These are phyloP conservation scores for Magnolia kwangsiensis DNA, from an alignment of 164 flowering plant genomes.

Conservation along the genomic window DNA sequence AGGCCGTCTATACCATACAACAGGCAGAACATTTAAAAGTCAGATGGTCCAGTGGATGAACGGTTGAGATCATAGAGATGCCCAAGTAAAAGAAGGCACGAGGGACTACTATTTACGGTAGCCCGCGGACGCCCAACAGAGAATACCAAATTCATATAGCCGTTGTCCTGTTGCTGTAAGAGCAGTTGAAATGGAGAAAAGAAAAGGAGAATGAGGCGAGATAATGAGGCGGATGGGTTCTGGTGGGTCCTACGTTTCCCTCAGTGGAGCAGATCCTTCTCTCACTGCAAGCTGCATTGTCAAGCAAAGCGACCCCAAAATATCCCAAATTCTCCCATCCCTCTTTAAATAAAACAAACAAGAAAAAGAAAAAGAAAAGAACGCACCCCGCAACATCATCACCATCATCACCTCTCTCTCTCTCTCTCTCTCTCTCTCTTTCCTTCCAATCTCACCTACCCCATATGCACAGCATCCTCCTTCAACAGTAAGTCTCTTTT, in stretches of 20 bases:
- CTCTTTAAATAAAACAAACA: background rate
- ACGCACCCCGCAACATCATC: constrained; percentile 28
- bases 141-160: background rate
- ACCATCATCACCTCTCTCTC: constrained; percentile 15
- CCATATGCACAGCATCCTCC: constrained; percentile 4
- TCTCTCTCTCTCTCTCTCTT: constrained; percentile 8
- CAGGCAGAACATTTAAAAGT: too few relatives aligned
- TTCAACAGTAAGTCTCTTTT: constrained; percentile 17
- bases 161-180: constrained; percentile 6
- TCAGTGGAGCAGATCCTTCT: constrained; percentile 39
- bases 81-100: background rate
- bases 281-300: constrained; percentile 49
- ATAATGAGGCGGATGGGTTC: constrained; percentile 21
- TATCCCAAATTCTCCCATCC: constrained; percentile 33
- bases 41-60: too few relatives aligned
- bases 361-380: constrained; percentile 14
- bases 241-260: constrained; percentile 36
- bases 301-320: constrained; percentile 57
- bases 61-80: too few relatives aligned
- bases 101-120: background rate
- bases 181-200: constrained; percentile 7
- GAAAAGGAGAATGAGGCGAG: constrained; percentile 7
- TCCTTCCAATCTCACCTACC: constrained; percentile 35
- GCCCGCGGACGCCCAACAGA: background rate
- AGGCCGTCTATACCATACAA: too few relatives aligned